Evolutionary conservation across 1,284 basidiomycete species (phyloP).

Genomic region (Apiotrichum gracile): DNA sequence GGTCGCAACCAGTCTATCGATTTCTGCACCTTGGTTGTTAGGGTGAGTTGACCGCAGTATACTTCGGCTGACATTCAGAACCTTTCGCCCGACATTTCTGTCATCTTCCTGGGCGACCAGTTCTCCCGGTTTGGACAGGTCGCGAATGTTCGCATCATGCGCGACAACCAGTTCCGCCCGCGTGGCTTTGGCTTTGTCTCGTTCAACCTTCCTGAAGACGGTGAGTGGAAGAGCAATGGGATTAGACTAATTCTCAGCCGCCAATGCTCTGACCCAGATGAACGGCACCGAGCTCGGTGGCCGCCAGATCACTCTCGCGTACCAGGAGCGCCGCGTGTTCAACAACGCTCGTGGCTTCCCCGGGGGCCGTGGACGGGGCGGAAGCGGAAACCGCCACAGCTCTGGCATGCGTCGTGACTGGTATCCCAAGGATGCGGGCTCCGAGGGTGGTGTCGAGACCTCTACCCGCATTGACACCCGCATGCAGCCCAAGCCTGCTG

Average conservation of each 20-base stretch:
- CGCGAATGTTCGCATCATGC: slow-evolving; percentile 88
- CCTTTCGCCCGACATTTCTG: slow-evolving; percentile 75
- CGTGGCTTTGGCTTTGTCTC: slow-evolving; percentile 95
- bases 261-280: slow-evolving; percentile 25
- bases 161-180: slow-evolving; percentile 73
- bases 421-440: background rate
- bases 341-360: background rate
- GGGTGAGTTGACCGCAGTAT: slow-evolving; percentile 16
- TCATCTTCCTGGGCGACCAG: slow-evolving; percentile 69
- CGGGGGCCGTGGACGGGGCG: background rate
- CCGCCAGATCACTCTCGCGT: slow-evolving; percentile 23
- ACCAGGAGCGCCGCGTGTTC: slow-evolving; percentile 24
- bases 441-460: background rate
- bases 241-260: slow-evolving; percentile 17
- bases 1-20: slow-evolving; percentile 77
- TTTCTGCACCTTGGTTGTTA: slow-evolving; percentile 74
- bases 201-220: slow-evolving; percentile 74
- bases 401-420: background rate
- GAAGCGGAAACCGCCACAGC: background rate
- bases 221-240: slow-evolving; percentile 45
- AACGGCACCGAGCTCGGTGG: slow-evolving; percentile 24
- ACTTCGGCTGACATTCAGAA: slow-evolving; percentile 54
- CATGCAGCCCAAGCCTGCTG: background rate
- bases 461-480: background rate
- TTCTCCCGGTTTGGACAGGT: slow-evolving; percentile 76